Conservation (phyloP, 805 yeast genomes). For the Wickerhamomyces rabaulensis region DNA sequence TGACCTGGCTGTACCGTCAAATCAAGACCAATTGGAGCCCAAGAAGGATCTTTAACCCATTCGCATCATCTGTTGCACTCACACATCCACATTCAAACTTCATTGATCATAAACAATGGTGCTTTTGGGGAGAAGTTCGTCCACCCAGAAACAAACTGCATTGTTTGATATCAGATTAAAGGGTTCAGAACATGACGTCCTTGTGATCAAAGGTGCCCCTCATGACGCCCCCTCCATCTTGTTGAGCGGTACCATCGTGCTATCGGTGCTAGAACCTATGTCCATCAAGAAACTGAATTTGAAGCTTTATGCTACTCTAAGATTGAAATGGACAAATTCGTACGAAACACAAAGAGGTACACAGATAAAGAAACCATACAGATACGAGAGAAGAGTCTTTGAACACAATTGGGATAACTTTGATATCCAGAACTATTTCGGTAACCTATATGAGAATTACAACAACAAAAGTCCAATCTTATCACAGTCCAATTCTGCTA, state of each 20-base stretch:
- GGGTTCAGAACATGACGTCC: constrained; percentile 69
- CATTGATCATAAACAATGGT: background rate
- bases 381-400: constrained; percentile 57
- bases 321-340: constrained; percentile 59
- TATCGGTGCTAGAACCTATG: constrained; percentile 73
- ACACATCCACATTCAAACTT: background rate
- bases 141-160: constrained; percentile 28
- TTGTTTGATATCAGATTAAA: constrained; percentile 52
- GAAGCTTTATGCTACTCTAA: constrained; percentile 60
- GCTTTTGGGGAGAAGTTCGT: constrained; percentile 13
- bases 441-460: constrained; percentile 23
- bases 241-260: constrained; percentile 70
- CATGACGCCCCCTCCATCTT: constrained; percentile 73
- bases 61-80: background rate
- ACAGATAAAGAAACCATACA: constrained; percentile 37
- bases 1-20: background rate
- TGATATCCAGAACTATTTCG: constrained; percentile 42
- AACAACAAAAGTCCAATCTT: constrained; percentile 8
- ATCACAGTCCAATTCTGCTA: constrained; percentile 12
- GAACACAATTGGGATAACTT: constrained; percentile 76
- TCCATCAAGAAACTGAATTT: constrained; percentile 59
- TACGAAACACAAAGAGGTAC: constrained; percentile 41
- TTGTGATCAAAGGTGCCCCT: constrained; percentile 74
- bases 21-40: background rate
- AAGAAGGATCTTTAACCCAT: background rate